Percentiles rank a stretch among this genome's conserved stretches.
phyloP scores from a whole-genome alignment of 495 filamentous ascomycete genomes.

The Penicillium coffeae region DNA sequence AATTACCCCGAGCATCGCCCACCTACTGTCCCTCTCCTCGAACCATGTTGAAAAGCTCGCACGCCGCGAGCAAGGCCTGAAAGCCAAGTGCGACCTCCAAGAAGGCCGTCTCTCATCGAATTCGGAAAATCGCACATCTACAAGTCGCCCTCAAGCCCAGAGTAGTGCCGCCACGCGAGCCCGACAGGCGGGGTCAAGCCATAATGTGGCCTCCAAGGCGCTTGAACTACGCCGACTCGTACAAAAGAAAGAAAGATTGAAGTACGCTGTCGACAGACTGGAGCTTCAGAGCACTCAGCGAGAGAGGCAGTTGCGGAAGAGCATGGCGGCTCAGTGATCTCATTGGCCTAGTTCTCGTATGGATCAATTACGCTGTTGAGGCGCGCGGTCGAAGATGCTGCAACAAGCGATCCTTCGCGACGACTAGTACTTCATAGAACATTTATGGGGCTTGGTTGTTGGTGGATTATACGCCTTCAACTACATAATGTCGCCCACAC shows the following conservation, averaged over 20 bases:
- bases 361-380: neutral
- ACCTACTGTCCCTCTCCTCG: slow-evolving; percentile 60
- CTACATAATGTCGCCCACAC: too few relatives aligned
- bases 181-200: slow-evolving; percentile 28
- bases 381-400: too few relatives aligned
- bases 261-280: slow-evolving; percentile 72
- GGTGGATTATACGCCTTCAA: too few relatives aligned
- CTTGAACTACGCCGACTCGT: slow-evolving; percentile 59
- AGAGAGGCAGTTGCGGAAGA: slow-evolving; percentile 76
- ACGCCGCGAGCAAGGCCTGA: slow-evolving; percentile 63
- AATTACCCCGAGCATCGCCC: slow-evolving; percentile 68
- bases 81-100: slow-evolving; percentile 66
- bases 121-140: slow-evolving; percentile 24
- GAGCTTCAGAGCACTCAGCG: slow-evolving; percentile 62
- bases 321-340: slow-evolving; percentile 55
- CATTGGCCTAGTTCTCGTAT: too few relatives aligned
- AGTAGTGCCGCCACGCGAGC: slow-evolving; percentile 22
- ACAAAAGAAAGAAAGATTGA: slow-evolving; percentile 72
- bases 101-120: slow-evolving; percentile 59
- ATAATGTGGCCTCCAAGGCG: slow-evolving; percentile 56
- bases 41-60: slow-evolving; percentile 70
- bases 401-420: too few relatives aligned
- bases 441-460: too few relatives aligned
- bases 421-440: too few relatives aligned
- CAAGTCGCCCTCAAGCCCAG: slow-evolving; percentile 19